A percentile compares a stretch with the other conserved stretches of the same genome.
phyloP scores from a whole-genome alignment of 1,284 basidiomycete genomes.

The Salmacisia buchloeana region DNA sequence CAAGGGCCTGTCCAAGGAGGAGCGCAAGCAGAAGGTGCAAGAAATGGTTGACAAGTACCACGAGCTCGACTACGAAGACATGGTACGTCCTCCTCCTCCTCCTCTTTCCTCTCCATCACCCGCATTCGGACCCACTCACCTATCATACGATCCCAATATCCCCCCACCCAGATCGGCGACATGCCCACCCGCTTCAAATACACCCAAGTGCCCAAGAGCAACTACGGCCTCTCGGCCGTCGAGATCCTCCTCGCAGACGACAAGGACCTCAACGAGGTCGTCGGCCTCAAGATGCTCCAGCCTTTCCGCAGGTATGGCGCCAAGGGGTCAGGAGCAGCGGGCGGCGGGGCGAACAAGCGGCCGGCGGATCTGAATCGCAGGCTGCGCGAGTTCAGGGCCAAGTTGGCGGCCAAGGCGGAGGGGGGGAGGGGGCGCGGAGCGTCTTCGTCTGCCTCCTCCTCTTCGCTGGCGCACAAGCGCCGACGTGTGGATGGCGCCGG shows the following conservation, averaged over 20 bases:
- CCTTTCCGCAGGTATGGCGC: conserved; percentile 70
- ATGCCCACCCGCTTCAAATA: conserved; percentile 93
- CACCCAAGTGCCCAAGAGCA: conserved; percentile 63
- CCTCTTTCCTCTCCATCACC: background rate
- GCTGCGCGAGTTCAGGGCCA: conserved; percentile 68
- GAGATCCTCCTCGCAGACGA: conserved; percentile 92
- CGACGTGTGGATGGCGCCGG: background rate
- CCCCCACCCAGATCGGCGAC: conserved; percentile 66
- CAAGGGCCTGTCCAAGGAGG: conserved; percentile 15
- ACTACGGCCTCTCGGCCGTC: conserved; percentile 70
- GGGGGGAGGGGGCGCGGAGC: conserved; percentile 11
- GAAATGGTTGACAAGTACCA: conserved; percentile 87
- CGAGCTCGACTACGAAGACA: conserved; percentile 87
- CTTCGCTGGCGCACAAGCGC: no score
- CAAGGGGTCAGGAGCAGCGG: conserved; percentile 30
- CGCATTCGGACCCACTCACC: background rate
- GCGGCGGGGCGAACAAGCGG: conserved; percentile 45
- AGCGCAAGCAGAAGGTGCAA: conserved; percentile 58
- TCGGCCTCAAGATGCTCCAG: conserved; percentile 81
- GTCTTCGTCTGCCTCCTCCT: conserved; percentile 10
- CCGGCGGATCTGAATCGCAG: conserved; percentile 62
- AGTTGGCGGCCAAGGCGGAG: conserved; percentile 52
- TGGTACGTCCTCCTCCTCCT: conserved; percentile 58
- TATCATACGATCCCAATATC: background rate
- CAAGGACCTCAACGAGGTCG: conserved; percentile 82